phyloP scores from a whole-genome alignment of 345 rosid genomes.

The Populus simonii region DNA sequence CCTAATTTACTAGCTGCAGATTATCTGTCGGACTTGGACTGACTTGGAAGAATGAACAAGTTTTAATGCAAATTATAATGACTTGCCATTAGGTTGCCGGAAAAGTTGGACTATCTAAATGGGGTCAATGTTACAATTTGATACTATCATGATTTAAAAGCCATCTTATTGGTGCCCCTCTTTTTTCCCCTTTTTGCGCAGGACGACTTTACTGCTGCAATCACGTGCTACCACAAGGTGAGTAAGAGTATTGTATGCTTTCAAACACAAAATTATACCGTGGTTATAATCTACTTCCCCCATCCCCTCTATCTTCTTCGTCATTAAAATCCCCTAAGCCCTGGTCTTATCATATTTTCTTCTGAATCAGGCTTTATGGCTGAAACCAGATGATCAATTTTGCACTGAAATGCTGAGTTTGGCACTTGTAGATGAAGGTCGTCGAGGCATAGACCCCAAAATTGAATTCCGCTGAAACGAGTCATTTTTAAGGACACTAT shows the following conservation, averaged over 20 bases:
- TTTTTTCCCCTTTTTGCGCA: constrained; percentile 23
- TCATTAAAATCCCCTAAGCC: background rate
- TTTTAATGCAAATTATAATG: background rate
- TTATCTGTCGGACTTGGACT: background rate
- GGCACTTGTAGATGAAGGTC: constrained; percentile 75
- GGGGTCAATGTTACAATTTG: background rate
- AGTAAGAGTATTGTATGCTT: background rate
- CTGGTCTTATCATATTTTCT: background rate
- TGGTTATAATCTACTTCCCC: background rate
- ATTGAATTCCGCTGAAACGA: constrained; percentile 39
- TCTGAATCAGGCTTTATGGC: constrained; percentile 64
- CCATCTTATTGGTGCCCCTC: background rate
- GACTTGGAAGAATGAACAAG: background rate
- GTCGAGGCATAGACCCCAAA: constrained; percentile 50
- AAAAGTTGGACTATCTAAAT: background rate
- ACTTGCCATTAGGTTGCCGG: background rate
- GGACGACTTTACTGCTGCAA: constrained; percentile 80
- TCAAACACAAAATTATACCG: background rate
- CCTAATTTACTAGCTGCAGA: background rate
- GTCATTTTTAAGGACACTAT: background rate
- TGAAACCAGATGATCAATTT: constrained; percentile 80
- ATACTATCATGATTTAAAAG: constrained; percentile 1
- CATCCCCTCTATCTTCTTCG: background rate
- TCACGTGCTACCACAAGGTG: constrained; percentile 85
- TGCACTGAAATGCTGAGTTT: constrained; percentile 81